These are phyloP conservation scores for Cruciata laevipes DNA, from an alignment of 257 asterid genomes.

Conservation along the genomic window DNA sequence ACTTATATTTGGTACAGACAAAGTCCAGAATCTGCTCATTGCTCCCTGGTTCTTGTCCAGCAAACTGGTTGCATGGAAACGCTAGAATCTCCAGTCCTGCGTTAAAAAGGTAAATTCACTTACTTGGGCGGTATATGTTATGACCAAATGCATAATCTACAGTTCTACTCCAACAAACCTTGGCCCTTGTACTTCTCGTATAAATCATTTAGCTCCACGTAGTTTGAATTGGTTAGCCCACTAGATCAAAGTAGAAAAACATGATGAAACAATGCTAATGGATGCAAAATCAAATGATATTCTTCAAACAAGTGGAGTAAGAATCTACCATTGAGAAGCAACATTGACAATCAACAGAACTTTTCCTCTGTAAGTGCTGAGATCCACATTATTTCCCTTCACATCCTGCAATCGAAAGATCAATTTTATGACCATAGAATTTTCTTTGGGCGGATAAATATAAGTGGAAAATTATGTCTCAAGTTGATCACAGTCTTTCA, in stretches of 20 bases:
- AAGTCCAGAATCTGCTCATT: slow-evolving; percentile 54
- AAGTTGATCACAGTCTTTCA: neutral
- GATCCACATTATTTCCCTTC: slow-evolving; percentile 36
- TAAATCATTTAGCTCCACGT: slow-evolving; percentile 23
- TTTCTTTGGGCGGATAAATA: neutral
- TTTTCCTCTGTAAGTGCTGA: slow-evolving; percentile 53
- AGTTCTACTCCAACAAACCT: slow-evolving; percentile 16
- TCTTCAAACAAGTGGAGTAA: neutral
- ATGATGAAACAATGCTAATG: neutral
- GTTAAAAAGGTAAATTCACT: neutral
- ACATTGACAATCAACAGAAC: slow-evolving; percentile 60
- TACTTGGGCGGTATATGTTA: too few species aligned
- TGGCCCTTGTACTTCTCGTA: slow-evolving; percentile 31
- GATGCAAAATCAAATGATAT: neutral
- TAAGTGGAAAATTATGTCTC: neutral
- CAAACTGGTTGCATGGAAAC: slow-evolving; percentile 89
- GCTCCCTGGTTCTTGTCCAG: slow-evolving; percentile 72
- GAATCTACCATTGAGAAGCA: slow-evolving; percentile 57
- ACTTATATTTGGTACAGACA: slow-evolving; percentile 66
- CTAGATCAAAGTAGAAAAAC: slow-evolving; percentile 4
- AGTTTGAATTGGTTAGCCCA: slow-evolving; percentile 29
- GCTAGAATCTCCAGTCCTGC: slow-evolving; percentile 77
- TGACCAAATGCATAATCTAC: too few species aligned
- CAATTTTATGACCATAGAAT: neutral
- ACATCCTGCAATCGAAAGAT: slow-evolving; percentile 37